Evolutionary conservation across 805 yeast species (phyloP).

Genomic region (Ogataea zsoltii): DNA sequence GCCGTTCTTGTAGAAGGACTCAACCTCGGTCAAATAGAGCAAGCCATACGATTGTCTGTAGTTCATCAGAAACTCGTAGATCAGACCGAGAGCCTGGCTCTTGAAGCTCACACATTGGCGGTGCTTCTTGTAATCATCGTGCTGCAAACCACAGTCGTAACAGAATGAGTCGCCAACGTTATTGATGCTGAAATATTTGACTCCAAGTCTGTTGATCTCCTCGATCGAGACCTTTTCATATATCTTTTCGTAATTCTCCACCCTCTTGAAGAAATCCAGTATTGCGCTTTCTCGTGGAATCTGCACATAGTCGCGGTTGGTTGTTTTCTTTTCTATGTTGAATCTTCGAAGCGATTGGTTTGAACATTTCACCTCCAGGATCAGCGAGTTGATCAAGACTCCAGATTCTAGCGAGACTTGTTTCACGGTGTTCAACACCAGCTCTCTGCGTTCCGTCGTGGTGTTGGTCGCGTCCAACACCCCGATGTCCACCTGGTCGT

Average conservation of each 20-base stretch:
- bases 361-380: slow-evolving; percentile 62
- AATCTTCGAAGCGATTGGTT: slow-evolving; percentile 51
- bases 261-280: slow-evolving; percentile 58
- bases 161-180: slow-evolving; percentile 38
- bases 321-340: slow-evolving; percentile 66
- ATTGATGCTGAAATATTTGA: slow-evolving; percentile 32
- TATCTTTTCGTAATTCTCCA: slow-evolving; percentile 48
- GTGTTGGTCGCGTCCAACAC: slow-evolving; percentile 75
- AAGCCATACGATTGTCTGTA: slow-evolving; percentile 37
- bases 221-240: slow-evolving; percentile 39
- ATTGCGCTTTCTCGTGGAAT: slow-evolving; percentile 54
- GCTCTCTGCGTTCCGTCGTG: slow-evolving; percentile 57
- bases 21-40: slow-evolving; percentile 33
- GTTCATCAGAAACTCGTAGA: slow-evolving; percentile 35
- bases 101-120: slow-evolving; percentile 27
- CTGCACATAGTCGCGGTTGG: slow-evolving; percentile 59
- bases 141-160: slow-evolving; percentile 34
- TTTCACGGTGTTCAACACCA: slow-evolving; percentile 54
- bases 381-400: slow-evolving; percentile 45
- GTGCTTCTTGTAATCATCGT: slow-evolving; percentile 33
- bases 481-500: slow-evolving; percentile 86
- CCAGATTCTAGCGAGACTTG: slow-evolving; percentile 49
- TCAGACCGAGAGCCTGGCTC: slow-evolving; percentile 27
- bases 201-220: slow-evolving; percentile 32
- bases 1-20: slow-evolving; percentile 32